These are phyloP conservation scores for Ajuga reptans DNA, from an alignment of 305 asterid species.

Conservation along the genomic window DNA sequence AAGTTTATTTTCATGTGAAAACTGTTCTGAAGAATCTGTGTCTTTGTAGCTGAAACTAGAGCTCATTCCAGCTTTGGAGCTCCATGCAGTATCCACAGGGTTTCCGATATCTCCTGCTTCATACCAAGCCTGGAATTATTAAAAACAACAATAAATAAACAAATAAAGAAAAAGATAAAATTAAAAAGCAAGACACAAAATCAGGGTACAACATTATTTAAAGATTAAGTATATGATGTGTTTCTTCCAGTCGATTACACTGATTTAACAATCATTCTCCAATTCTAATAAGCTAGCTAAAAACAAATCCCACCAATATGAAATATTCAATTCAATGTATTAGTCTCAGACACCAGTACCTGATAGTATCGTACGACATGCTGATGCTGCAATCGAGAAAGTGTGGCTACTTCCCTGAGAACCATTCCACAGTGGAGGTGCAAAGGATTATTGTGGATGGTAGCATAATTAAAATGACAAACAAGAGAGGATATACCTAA, in stretches of 20 bases:
- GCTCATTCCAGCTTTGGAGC: conserved; percentile 56
- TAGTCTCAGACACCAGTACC: conserved; percentile 35
- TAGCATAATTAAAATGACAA: neutral
- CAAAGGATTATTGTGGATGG: neutral
- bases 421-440: conserved; percentile 22
- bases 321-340: conserved; percentile 2
- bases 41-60: conserved; percentile 65
- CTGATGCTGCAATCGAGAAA: conserved; percentile 91
- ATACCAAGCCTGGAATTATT: conserved; percentile 83
- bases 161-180: neutral
- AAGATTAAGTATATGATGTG: neutral
- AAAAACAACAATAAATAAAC: neutral
- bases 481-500: neutral
- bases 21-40: conserved; percentile 46
- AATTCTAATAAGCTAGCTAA: conserved; percentile 6
- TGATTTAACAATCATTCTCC: conserved; percentile 2
- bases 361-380: conserved; percentile 97
- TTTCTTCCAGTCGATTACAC: conserved; percentile 6
- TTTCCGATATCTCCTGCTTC: conserved; percentile 69
- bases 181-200: neutral
- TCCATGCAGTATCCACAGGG: conserved; percentile 44
- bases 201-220: neutral
- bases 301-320: neutral
- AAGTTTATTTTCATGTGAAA: conserved; percentile 48
- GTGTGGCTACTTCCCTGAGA: conserved; percentile 90